Evolutionary conservation across 176 grass and related monocot species (phyloP).

Genomic region (Triticum timopheevii): DNA sequence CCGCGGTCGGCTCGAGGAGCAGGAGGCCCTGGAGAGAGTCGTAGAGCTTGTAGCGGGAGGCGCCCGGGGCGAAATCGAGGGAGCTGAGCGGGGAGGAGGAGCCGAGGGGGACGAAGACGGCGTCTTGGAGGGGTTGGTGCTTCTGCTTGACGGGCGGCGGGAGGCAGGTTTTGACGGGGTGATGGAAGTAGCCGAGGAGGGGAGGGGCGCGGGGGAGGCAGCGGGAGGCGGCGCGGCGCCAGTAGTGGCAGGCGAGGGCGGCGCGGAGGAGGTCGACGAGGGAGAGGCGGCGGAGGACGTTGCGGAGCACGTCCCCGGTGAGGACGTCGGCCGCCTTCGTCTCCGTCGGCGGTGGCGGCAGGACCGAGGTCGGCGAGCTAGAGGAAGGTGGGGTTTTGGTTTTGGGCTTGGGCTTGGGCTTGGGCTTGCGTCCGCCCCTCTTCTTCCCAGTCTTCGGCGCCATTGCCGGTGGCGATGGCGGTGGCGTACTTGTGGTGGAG

Average conservation of each 20-base stretch:
- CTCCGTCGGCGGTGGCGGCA: not conserved
- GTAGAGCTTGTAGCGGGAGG: not conserved
- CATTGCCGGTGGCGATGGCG: not conserved
- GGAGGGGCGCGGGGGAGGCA: not conserved
- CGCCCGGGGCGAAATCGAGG: not conserved
- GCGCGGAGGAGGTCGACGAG: not conserved
- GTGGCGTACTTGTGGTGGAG: not conserved
- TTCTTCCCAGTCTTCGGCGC: not conserved
- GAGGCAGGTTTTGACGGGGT: not conserved
- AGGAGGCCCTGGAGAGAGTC: constrained; percentile 30
- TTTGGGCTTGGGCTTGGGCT: not conserved
- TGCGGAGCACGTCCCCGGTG: not conserved
- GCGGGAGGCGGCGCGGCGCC: constrained; percentile 3
- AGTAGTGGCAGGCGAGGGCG: not conserved
- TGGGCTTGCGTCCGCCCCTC: not conserved
- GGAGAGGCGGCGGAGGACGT: not conserved
- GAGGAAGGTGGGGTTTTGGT: not conserved
- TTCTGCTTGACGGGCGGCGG: not conserved
- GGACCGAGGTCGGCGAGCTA: not conserved
- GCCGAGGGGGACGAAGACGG: constrained; percentile 1
- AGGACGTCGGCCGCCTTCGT: not conserved
- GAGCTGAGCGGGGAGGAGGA: not conserved
- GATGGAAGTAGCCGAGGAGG: not conserved
- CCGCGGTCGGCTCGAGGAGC: not conserved
- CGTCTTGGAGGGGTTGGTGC: not conserved